Conservation (phyloP, 2,329 filamentous ascomycete genomes). For the Fusarium luffae region DNA sequence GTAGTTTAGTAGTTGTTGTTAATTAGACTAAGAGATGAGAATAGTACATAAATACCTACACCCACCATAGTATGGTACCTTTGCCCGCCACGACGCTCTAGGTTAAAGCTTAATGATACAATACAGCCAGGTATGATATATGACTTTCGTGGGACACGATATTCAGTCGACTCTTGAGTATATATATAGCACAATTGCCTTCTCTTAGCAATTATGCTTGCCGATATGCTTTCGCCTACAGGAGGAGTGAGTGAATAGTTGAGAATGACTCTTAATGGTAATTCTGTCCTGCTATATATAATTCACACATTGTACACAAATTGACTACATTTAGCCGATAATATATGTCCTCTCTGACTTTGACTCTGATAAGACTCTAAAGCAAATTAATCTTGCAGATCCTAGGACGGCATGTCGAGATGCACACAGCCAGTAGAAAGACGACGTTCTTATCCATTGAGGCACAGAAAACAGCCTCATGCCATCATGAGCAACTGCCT, state of each 20-base stretch:
- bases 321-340: background rate
- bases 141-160: background rate
- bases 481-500: background rate
- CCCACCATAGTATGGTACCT: background rate
- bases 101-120: background rate
- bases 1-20: background rate
- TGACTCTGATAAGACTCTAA: too few relatives aligned
- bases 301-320: background rate
- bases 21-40: background rate
- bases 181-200: background rate
- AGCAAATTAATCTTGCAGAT: too few relatives aligned
- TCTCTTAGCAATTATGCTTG: background rate
- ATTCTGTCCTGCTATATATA: slow-evolving; percentile 41
- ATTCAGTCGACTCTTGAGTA: background rate
- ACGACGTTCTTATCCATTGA: too few relatives aligned
- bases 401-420: too few relatives aligned
- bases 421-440: too few relatives aligned
- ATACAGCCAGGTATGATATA: background rate
- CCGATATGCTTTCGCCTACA: background rate
- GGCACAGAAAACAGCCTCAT: background rate
- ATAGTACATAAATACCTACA: background rate
- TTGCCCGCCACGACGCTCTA: background rate
- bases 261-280: background rate
- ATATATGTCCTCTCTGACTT: background rate
- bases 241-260: background rate